Evolutionary conservation across 306 rosid species (phyloP), one percentile per base, ranked within the genome.

Genomic region (Delonix regia): DNA sequence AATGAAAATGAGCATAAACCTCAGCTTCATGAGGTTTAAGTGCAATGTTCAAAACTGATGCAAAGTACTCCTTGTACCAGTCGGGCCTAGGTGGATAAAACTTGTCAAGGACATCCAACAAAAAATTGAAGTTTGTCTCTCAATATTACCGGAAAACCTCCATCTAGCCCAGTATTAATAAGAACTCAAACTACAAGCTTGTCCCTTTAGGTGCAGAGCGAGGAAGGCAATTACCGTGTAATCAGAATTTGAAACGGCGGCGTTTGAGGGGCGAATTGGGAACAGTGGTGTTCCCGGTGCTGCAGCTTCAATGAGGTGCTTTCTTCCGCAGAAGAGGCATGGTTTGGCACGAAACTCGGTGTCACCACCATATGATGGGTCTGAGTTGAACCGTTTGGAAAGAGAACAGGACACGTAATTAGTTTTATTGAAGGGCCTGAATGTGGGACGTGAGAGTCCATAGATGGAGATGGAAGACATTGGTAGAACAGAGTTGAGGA

Each of bases 1-100:
- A 27, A 42, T 60, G 78, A 45, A 27, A 66, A 64, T 42, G 69
- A 33, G 69, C 57, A 60, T 7, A 83, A 25, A 28, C 48, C 55
- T 52, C 59, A 52, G 83, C 86, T 76, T 94, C 97, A 57, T 91
- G 91, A 34, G 88, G 38, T 64, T 89, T 74, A 77, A 74, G 85
- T 69, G 83, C 27, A 3, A 75, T 60, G 57, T 83, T 84, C 88
- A 86, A 47, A 71, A 84, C 82, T 5, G 76, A 89, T 60, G 96
- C 99, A 59, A 86, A 86, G 9, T 91, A 86, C 78, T 91, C 95
- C 79, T 93, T 93, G 41, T 91, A 95, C 98, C 98, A 91, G 68
- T 86, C 97, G 39, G 94, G 91, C 71, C 83, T 91, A 9, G 89
- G 93, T 21, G 96, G 94, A 68, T 72, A 93, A 87, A 88, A 80